Evolutionary conservation across 2,329 filamentous ascomycete genomes (phyloP), one percentile per base, ranked within the genome.

Genomic region (Sporothrix mexicana): DNA sequence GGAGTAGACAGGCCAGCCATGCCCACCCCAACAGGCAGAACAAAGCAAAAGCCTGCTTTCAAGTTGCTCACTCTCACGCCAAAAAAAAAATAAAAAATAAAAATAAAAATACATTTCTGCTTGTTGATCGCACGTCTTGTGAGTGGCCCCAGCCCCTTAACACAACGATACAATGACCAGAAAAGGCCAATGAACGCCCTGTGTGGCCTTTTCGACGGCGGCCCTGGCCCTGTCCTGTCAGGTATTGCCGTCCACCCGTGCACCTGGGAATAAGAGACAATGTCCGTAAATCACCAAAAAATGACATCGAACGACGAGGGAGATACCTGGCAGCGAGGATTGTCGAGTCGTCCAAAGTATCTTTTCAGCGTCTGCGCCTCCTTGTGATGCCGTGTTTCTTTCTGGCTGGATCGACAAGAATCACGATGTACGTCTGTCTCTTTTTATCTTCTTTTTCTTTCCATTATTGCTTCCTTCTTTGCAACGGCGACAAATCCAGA

Each of bases 131-230:
- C 45, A 23, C 59, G 30, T 17, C 47, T 20, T 55, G 36, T 23
- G 59, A n/a, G 36, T 64, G 59, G 59, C 59, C 59, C 59, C 59
- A 45, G 17, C 59, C 59, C 59, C 59, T 64, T 45, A 36, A 45
- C 36, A 45, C 59, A 64, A 45, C 59, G 41, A 64, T 45, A 45
- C 36, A 64, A 64, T 64, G 61, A 23, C 8, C n/a, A 41, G 41
- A 64, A 12, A 41, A 64, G 41, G n/a, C 41, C 61, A 25, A 66
- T 66, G 5, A 25, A 47, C 61, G 41, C 41, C 59, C n/a, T 64
- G n/a, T 45, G 61, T 25, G 61, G 59, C 36, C 41, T 41, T 20
- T 12, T 47, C 20, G 30, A 66, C 30, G 20, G 2, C 4, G 61
- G n/a, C 61, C 61, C 20, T 66, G 61, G 61, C 41, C 61, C n/a